Evolutionary conservation across 2,329 filamentous ascomycete genomes (phyloP).

Genomic region (Chaetothyriales sp.): DNA sequence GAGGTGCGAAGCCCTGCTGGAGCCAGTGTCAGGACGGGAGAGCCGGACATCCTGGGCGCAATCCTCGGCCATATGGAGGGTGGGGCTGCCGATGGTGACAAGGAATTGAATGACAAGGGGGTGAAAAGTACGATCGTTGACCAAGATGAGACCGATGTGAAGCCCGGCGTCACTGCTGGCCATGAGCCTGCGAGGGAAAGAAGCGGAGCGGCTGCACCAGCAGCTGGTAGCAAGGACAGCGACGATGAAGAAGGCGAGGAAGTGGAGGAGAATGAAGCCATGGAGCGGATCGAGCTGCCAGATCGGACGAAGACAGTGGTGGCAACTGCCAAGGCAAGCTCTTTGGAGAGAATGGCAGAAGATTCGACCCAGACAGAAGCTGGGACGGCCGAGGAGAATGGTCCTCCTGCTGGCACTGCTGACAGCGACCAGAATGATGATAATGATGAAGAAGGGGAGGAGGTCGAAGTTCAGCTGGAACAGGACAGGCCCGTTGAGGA

Average conservation of each 20-base stretch:
- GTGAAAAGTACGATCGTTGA: neutral
- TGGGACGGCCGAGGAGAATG: neutral
- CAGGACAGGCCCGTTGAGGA: neutral
- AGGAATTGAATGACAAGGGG: constrained; percentile 6
- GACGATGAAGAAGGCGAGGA: neutral
- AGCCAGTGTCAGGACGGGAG: constrained; percentile 15
- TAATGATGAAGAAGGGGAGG: constrained; percentile 2
- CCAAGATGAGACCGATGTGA: neutral
- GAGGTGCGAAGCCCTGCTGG: constrained; percentile 8
- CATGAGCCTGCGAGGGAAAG: neutral
- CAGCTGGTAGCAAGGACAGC: too few relatives aligned
- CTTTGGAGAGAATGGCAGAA: neutral
- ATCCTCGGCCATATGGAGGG: constrained; percentile 13
- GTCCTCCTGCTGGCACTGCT: neutral
- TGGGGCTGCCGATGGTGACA: neutral
- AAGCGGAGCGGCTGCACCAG: neutral
- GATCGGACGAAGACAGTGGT: neutral
- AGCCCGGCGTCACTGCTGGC: neutral
- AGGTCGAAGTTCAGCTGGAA: constrained; percentile 4
- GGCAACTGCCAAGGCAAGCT: neutral
- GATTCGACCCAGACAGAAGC: neutral
- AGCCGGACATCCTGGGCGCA: constrained; percentile 13
- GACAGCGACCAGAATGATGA: neutral
- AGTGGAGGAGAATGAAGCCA: neutral
- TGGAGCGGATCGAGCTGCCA: constrained; percentile 1